These are phyloP conservation scores for Viola odorata DNA, from an alignment of 345 rosid species.

Conservation along the genomic window DNA sequence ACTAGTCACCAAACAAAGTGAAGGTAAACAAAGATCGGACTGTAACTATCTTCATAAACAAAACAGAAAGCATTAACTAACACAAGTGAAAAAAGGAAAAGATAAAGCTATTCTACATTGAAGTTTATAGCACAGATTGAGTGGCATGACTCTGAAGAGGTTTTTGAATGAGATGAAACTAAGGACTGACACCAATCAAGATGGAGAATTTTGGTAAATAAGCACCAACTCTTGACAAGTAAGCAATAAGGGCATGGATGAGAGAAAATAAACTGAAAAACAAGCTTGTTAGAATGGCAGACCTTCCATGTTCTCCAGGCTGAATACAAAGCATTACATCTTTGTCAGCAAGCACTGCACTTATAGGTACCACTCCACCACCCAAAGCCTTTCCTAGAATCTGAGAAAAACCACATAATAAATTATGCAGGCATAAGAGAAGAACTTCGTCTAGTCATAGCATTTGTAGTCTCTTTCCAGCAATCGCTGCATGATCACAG, in stretches of 20 bases:
- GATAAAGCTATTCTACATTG: too few relatives aligned
- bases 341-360: slow-evolving; percentile 86
- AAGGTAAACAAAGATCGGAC: slow-evolving; percentile 3
- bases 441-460: neutral
- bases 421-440: slow-evolving; percentile 5
- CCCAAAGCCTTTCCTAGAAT: slow-evolving; percentile 96
- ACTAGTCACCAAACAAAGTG: neutral
- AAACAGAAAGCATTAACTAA: neutral
- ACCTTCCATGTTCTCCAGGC: slow-evolving; percentile 99
- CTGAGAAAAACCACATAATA: slow-evolving; percentile 23
- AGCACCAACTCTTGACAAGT: neutral
- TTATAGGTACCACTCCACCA: slow-evolving; percentile 93
- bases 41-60: neutral
- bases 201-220: neutral
- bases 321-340: slow-evolving; percentile 86
- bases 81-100: too few relatives aligned
- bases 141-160: neutral
- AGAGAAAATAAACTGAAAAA: neutral
- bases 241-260: neutral
- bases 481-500: too few relatives aligned
- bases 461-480: too few relatives aligned
- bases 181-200: neutral
- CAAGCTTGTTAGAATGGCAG: slow-evolving; percentile 6
- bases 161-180: neutral
- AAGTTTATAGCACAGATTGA: neutral